Percentiles rank a stretch among this genome's conserved stretches.
phyloP scores from a whole-genome alignment of 768 basidiomycete genomes.

The Kwoniella dendrophila region DNA sequence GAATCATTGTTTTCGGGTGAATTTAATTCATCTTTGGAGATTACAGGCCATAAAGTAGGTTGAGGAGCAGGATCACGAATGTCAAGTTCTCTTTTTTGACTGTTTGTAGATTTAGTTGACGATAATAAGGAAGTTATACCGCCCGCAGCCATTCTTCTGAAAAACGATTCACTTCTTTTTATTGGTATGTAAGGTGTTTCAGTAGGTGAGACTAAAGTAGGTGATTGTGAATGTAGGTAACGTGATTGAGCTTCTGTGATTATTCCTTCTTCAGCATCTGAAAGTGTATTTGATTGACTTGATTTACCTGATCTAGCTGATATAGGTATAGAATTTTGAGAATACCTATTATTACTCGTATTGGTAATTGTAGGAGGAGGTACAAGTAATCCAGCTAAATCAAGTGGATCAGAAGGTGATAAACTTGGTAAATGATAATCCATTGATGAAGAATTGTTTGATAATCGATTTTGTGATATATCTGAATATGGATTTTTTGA shows the following conservation, averaged over 20 bases:
- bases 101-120: neutral
- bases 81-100: conserved; percentile 56
- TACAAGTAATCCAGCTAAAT: conserved; percentile 60
- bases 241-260: conserved; percentile 29
- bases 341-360: conserved; percentile 10
- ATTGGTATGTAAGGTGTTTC: conserved; percentile 79
- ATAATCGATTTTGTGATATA: conserved; percentile 42
- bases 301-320: conserved; percentile 22
- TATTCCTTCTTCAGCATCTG: conserved; percentile 39
- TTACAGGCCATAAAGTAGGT: conserved; percentile 66
- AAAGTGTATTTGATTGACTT: conserved; percentile 18
- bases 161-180: conserved; percentile 59
- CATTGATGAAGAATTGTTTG: conserved; percentile 49
- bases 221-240: conserved; percentile 15
- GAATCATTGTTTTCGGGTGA: neutral
- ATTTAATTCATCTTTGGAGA: conserved; percentile 54
- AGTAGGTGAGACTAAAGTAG: conserved; percentile 27
- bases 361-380: no score
- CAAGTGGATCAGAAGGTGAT: conserved; percentile 61
- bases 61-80: conserved; percentile 77
- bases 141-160: conserved; percentile 44
- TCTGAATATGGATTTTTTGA: conserved; percentile 8
- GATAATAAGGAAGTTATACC: conserved; percentile 32
- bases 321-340: conserved; percentile 19
- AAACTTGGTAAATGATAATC: conserved; percentile 58